These are phyloP conservation scores for Apium graveolens DNA, from an alignment of 129 eudicot genomes.

Conservation along the genomic window DNA sequence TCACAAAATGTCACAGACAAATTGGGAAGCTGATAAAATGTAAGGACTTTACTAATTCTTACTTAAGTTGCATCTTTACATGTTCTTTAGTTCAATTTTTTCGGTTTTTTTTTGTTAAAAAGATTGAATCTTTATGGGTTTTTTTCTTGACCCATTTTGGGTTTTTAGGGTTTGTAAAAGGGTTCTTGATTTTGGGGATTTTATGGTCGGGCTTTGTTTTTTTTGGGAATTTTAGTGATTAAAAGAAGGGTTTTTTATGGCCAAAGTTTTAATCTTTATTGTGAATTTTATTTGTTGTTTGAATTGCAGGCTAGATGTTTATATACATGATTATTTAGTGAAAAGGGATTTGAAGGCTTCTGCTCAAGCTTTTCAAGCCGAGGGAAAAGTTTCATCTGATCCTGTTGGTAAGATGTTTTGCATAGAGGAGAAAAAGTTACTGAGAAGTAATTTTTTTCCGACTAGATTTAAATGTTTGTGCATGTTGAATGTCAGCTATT, in stretches of 20 bases:
- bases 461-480: slow-evolving; percentile 8
- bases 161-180: slow-evolving; percentile 34
- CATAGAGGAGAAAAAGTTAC: not conserved
- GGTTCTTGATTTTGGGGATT: not conserved
- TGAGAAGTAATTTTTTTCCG: not conserved
- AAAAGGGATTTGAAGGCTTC: slow-evolving; percentile 92
- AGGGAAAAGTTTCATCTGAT: slow-evolving; percentile 96
- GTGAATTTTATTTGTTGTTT: not conserved
- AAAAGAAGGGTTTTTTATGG: slow-evolving; percentile 6
- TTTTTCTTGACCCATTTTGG: not conserved
- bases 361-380: slow-evolving; percentile 96
- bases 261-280: slow-evolving; percentile 15
- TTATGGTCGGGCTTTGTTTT: not conserved
- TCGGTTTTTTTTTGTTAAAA: not conserved
- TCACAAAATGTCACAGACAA: slow-evolving; percentile 81
- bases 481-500: slow-evolving; percentile 50
- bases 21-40: slow-evolving; percentile 99
- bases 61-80: not conserved
- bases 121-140: not conserved
- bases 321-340: slow-evolving; percentile 85
- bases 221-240: not conserved
- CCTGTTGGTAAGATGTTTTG: slow-evolving; percentile 74
- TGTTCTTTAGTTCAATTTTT: not conserved
- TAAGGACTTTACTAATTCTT: slow-evolving; percentile 19
- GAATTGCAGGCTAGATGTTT: slow-evolving; percentile 83